Evolutionary conservation across 1,139 yeast genomes (phyloP).

Genomic region (Suhomyces chickasaworum): DNA sequence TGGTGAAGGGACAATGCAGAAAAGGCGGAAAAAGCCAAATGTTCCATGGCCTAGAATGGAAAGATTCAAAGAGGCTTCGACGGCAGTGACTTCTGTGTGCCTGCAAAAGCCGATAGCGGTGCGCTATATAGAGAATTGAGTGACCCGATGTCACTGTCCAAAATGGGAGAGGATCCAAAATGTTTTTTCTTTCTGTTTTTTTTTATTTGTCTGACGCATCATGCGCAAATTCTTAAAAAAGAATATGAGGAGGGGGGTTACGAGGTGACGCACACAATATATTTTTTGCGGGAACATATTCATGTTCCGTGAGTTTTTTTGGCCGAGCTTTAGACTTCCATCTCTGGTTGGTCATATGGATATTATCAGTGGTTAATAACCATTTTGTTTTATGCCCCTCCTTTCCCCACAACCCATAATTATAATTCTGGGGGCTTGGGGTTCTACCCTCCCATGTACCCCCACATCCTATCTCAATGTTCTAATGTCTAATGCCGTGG

Average conservation of each 20-base stretch:
- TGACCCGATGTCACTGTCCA: not conserved
- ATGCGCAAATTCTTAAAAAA: conserved; percentile 3
- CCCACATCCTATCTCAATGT: no score
- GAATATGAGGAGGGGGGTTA: not conserved
- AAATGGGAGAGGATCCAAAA: not conserved
- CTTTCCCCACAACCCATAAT: not conserved
- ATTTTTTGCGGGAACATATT: not conserved
- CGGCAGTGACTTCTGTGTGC: not conserved
- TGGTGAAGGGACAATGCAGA: no score
- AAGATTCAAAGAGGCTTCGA: not conserved
- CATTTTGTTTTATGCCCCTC: not conserved
- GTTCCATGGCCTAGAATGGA: not conserved
- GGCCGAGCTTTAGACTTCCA: not conserved
- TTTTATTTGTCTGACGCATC: conserved; percentile 8
- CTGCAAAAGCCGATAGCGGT: not conserved
- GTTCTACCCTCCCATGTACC: not conserved
- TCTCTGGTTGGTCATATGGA: not conserved
- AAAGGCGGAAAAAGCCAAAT: not conserved
- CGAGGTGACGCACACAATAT: not conserved
- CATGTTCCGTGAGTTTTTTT: not conserved
- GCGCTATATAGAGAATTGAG: not conserved
- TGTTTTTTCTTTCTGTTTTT: no score
- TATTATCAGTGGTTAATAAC: not conserved
- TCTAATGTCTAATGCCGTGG: not conserved
- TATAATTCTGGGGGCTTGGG: no score